Evolutionary conservation across 148 eudicot genomes (phyloP), one percentile per base, ranked within the genome.

Genomic region (Limonium bicolor): DNA sequence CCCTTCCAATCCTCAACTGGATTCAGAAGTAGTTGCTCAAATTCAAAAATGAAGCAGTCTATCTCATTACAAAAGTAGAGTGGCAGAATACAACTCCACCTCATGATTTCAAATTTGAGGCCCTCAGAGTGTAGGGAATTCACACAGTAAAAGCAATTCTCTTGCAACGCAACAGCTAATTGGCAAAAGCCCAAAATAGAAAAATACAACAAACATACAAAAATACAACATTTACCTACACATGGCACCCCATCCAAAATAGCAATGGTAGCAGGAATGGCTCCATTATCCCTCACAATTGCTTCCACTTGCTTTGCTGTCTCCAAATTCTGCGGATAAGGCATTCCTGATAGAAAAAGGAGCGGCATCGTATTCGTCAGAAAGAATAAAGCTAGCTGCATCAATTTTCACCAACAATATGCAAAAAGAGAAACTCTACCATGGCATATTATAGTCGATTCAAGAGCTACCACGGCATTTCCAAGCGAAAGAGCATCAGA

Each of bases 381-480:
- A n/a, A n/a, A 42, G 7, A 32, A 43, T 31, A 13, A 7, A 42
- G 29, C 47, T 24, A 24, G 14, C 4, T 42, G 5, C 11, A 13
- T 2, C 4, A 41, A 15, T 8, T 41, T 12, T 1, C 21, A 41
- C 8, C 21, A 42, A 6, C 30, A 24, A 20, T 20, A 10, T 7
- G 21, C 27, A 41, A 22, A 18, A 12, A 41, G 27, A 12, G 0
- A 10, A 16, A n/a, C n/a, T n/a, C n/a, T 65, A 88, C 97, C 97
- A 67, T 90, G 97, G 45, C 80, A 74, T 37, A 90, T 90, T 21
- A 90, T 84, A 15, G 97, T 90, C 21, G 97, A 90, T 48, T 90
- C 97, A 9, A 90, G 70, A 33, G 95, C 97, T 53, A 90, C 93
- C 62, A 90, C 85, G 1, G 88, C 62, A 46, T 67, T 68, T 47